Conservation (phyloP, 2,329 filamentous ascomycete genomes). For the Clarireedia homoeocarpa region DNA sequence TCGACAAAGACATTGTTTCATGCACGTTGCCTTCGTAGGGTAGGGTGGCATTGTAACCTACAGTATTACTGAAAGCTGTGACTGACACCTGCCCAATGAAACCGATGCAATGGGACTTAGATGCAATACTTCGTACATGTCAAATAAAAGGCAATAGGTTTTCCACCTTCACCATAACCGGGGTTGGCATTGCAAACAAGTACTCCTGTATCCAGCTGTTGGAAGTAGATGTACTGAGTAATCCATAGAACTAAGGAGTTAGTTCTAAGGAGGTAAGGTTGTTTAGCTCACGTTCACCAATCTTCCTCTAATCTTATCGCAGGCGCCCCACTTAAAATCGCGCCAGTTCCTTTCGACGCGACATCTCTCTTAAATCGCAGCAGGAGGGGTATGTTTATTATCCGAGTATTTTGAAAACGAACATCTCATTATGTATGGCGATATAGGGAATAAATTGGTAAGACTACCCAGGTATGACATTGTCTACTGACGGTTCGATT, state of each 20-base stretch:
- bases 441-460: conserved; percentile 62
- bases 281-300: background rate
- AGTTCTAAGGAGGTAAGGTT: too few relatives aligned
- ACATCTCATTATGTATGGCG: conserved; percentile 53
- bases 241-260: too few relatives aligned
- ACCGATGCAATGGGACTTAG: too few relatives aligned
- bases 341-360: background rate
- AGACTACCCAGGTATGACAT: conserved; percentile 11
- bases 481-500: background rate
- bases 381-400: background rate
- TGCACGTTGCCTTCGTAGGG: conserved; percentile 12
- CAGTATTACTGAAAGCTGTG: too few relatives aligned
- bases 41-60: background rate
- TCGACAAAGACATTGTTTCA: conserved; percentile 17
- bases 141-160: too few relatives aligned
- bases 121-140: too few relatives aligned
- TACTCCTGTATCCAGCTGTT: too few relatives aligned
- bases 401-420: too few relatives aligned
- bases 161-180: too few relatives aligned
- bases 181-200: too few relatives aligned
- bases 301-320: background rate
- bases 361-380: background rate
- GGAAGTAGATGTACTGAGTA: too few relatives aligned
- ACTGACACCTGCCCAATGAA: background rate
- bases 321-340: background rate